Evolutionary conservation across 768 basidiomycete species (phyloP), one percentile per base, ranked within the genome.

Genomic region (Termitomyces sp.): DNA sequence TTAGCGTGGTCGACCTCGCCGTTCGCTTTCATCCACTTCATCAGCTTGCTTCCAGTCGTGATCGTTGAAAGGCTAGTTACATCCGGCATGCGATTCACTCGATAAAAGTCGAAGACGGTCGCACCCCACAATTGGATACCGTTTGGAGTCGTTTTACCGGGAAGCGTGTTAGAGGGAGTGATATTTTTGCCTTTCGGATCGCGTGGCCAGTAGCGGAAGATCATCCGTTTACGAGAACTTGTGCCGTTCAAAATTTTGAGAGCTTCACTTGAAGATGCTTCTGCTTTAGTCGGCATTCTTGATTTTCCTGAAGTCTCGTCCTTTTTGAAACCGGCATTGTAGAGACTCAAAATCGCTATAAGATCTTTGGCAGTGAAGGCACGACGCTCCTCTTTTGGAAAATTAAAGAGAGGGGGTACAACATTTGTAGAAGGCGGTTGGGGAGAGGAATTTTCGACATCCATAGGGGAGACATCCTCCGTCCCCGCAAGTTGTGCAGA

Each of bases 31-130:
- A 74, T 73, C 72, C 74, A 78, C 16, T 60, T 67, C 2, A 68
- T 61, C 33, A 82, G 61, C 55, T 74, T 77, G 68, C 77, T 79
- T 4, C 74, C 72, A 20, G 73, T 75, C 35, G 75, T 69, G 7
- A 67, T 63, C 4, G 70, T 70, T 13, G 60, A 35, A 7, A 69
- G 60, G 28, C 22, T 45, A 4, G 38, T 8, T 4, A 67, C 4
- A 35, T 64, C 57, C 1, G 74, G 71, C 0, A 73, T 51, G 16
- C 73, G 69, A 1, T 59, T 38, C 20, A 74, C 70, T 1, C 18
- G 60, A 62, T 73, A 81, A 58, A 83, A 81, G 57, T 82, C 78
- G 33, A 72, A 70, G 1, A 81, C 62, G 0, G 78, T 77, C 12
- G 74, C 75, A 48, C 81, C 80, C 81, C 81, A 83, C 15, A 75